Evolutionary conservation across 441 rosid genomes (phyloP).

Genomic region (Metrosideros polymorpha): DNA sequence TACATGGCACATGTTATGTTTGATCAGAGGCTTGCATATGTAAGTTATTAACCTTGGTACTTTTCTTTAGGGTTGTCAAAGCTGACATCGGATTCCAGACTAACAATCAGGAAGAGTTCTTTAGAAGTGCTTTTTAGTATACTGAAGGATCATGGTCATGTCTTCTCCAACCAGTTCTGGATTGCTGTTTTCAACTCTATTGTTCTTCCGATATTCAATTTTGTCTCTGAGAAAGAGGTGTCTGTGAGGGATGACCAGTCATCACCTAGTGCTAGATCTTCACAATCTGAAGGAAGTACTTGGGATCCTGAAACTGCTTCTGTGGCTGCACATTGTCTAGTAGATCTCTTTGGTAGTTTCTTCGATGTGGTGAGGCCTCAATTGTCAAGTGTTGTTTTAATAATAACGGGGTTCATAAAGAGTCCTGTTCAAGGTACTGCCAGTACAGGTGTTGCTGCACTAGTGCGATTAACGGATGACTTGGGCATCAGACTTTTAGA

Average conservation of each 20-base stretch:
- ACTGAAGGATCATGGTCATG: conserved; percentile 94
- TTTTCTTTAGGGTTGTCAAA: conserved; percentile 69
- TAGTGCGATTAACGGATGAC: conserved; percentile 58
- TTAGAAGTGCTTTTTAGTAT: conserved; percentile 90
- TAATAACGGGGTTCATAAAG: conserved; percentile 63
- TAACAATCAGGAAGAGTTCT: conserved; percentile 79
- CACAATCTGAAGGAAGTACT: conserved; percentile 36
- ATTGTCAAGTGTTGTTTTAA: conserved; percentile 46
- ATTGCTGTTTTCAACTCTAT: conserved; percentile 44
- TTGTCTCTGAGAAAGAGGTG: conserved; percentile 32
- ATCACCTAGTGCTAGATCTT: conserved; percentile 28
- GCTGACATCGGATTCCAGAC: conserved; percentile 75
- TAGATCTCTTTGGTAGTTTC: conserved; percentile 59
- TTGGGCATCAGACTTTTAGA: conserved; percentile 60
- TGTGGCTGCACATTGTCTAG: conserved; percentile 61
- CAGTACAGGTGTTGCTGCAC: conserved; percentile 63
- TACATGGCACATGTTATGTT: not conserved
- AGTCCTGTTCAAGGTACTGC: conserved; percentile 83
- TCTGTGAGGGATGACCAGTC: conserved; percentile 29
- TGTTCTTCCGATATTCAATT: conserved; percentile 60
- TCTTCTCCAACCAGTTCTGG: conserved; percentile 74
- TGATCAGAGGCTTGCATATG: not conserved
- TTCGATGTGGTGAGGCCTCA: conserved; percentile 55
- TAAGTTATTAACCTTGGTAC: not conserved
- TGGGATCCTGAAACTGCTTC: conserved; percentile 87